Evolutionary conservation across 495 filamentous ascomycete genomes (phyloP), one percentile per base, ranked within the genome.

Genomic region (Tuber calosporum): DNA sequence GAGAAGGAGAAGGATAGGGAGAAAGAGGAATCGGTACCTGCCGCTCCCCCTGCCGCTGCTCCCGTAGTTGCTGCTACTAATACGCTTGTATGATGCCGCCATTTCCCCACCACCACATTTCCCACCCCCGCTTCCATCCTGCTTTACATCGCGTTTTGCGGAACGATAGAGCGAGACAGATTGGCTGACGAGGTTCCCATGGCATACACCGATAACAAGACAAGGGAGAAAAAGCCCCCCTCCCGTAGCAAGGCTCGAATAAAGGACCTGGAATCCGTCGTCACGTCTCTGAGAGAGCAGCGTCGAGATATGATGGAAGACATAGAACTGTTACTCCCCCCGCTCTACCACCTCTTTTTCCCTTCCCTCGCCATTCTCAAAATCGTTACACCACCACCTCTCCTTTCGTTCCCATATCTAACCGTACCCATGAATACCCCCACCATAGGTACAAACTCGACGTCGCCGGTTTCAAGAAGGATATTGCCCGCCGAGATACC

Each of bases 271-370:
- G 74, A 78, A 37, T 39, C 74, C 15, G 45, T 71, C 5, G 69
- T 78, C 30, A 34, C 67, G 7, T 58, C 34, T 6, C 58, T 78
- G 5, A 68, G 77, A 34, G 70, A 77, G 17, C 67, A 78, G n/a
- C 76, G 76, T 40, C 74, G 75, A 15, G 74, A 78, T 11, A 78
- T 78, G 76, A 66, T 77, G 39, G 75, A 73, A 45, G 76, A 78
- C 43, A 78, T 78, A 45, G 76, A 78, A 20, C 53, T 78, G 19
- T 58, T 30, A 2, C 53, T 58, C 53, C 11, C 15, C 15, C 17
- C 17, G 1, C 19, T 5, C 42, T 15, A 2, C 15, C 17, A 11
- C 42, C 1, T 19, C 17, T 43, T 5, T 43, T 43, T 19, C 17
- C 13, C 11, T 4, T 17, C 3, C 42, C 13, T 19, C 42, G 17